Percentiles rank a stretch among this genome's conserved stretches.
Evolutionary conservation across 352 stramenopile genomes (phyloP).

Genomic region (Phytophthora capsici): DNA sequence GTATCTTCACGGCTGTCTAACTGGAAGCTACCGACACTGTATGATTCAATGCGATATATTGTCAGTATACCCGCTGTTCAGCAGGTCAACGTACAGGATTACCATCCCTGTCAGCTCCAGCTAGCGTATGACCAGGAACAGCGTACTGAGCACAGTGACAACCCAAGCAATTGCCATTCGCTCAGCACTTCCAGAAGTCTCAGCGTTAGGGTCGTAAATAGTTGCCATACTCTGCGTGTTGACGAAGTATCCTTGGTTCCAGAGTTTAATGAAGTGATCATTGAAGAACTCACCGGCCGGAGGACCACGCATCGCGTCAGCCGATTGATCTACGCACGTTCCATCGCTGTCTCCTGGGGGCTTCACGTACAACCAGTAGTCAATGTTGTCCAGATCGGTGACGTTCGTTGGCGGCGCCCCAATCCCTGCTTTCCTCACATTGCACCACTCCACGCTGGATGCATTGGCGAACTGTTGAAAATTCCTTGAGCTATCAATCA

Average conservation of each 20-base stretch:
- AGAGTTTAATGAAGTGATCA: constrained; percentile 69
- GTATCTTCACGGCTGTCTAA: not conserved
- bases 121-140: constrained; percentile 1
- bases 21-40: not conserved
- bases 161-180: not conserved
- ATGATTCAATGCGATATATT: not conserved
- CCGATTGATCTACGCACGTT: constrained; percentile 47
- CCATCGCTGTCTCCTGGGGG: constrained; percentile 71
- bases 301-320: constrained; percentile 58
- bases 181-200: constrained; percentile 12
- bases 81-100: not conserved
- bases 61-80: not conserved
- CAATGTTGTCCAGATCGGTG: constrained; percentile 56
- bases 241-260: constrained; percentile 65
- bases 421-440: constrained; percentile 61
- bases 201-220: constrained; percentile 37
- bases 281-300: constrained; percentile 66
- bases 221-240: constrained; percentile 32
- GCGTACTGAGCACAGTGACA: not conserved
- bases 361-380: constrained; percentile 81
- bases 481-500: constrained; percentile 76
- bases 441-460: constrained; percentile 67
- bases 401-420: constrained; percentile 56
- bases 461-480: constrained; percentile 50
- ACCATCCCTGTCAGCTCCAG: not conserved